Base-by-base conservation (phyloP, 2,329 filamentous ascomycete genomes). In the Pseudogymnoascus sp. region DNA sequence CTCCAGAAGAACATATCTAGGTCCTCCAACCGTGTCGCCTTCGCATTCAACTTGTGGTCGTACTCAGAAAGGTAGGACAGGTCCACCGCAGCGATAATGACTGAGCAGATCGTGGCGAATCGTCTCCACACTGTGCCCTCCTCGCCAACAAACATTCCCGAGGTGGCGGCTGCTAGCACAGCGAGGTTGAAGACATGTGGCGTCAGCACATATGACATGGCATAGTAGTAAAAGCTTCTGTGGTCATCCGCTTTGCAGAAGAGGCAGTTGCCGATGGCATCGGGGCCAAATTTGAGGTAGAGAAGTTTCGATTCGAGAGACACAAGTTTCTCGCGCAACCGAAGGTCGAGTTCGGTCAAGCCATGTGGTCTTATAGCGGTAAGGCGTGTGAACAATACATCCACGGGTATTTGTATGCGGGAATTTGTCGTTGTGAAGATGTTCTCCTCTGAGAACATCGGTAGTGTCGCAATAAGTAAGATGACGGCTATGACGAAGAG, bases 101-200 rank as follows among this genome's bases (percentile, higher is more conserved):
- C 73, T 0, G 83, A 85, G 0, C 81, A 78, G 13, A 92, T 77
- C 4, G 88, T 85, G n/a, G 89, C 89, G 10, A 83, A 79, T 5
- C 77, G 82, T 60, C 92, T 84, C 88, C 92, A 96, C 61, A 82
- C 77, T 12, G 79, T 77, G 4, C 84, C 87, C 63, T 87, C 82
- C 38, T 77, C 75, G 21, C 89, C 89, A 0, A 85, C 82, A 59
- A 93, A 71, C 0, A 84, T 72, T 2, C 82, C 78, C 0, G 89
- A 91, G 0, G 93, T 97, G 0, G 84, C 86, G 48, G 91, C 69
- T 4, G 90, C 90, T 15, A 96, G 75, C 55, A 87, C 74, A 61
- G 84, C 75, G 59, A 96, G 81, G 76, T 97, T 94, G 58, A 86
- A 71, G 7, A 97, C 77, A 75, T 99, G 93, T n/a, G 90, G 88